Evolutionary conservation across 768 basidiomycete genomes (phyloP).

Genomic region (Pholiota microspora): DNA sequence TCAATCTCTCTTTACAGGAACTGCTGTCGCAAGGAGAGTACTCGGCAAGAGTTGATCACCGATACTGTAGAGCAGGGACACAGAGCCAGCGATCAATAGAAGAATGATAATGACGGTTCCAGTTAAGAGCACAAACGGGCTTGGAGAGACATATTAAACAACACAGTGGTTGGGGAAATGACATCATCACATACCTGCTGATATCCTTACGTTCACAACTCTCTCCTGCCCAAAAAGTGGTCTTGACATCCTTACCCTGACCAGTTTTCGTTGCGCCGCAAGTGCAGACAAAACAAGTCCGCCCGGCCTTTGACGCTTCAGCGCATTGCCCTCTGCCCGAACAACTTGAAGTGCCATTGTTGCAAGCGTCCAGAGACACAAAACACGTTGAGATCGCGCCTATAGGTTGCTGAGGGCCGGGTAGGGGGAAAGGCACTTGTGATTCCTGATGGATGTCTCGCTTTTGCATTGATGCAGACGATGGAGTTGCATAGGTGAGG

Average conservation of each 20-base stretch:
- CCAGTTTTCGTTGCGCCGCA: constrained; percentile 50
- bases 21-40: constrained; percentile 62
- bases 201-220: constrained; percentile 78
- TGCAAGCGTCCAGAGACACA: constrained; percentile 50
- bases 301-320: constrained; percentile 55
- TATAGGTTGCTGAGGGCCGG: constrained; percentile 51
- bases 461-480: constrained; percentile 24
- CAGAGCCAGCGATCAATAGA: constrained; percentile 63
- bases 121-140: constrained; percentile 71
- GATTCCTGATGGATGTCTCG: constrained; percentile 40
- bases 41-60: constrained; percentile 69
- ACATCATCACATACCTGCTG: constrained; percentile 58
- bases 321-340: constrained; percentile 71
- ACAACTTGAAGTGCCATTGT: constrained; percentile 61
- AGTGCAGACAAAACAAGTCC: constrained; percentile 52
- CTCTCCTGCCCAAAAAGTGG: constrained; percentile 70
- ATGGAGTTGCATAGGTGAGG: constrained; percentile 42
- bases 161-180: neutral
- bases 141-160: constrained; percentile 26
- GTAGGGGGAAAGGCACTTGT: constrained; percentile 46
- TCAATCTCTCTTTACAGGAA: constrained; percentile 53
- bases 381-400: constrained; percentile 65
- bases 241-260: constrained; percentile 49
- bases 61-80: constrained; percentile 62
- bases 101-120: constrained; percentile 68